Percentiles rank a stretch among this genome's conserved stretches.
phyloP scores from a whole-genome alignment of 2,329 filamentous ascomycete genomes.

The Trichoderma endophyticum region DNA sequence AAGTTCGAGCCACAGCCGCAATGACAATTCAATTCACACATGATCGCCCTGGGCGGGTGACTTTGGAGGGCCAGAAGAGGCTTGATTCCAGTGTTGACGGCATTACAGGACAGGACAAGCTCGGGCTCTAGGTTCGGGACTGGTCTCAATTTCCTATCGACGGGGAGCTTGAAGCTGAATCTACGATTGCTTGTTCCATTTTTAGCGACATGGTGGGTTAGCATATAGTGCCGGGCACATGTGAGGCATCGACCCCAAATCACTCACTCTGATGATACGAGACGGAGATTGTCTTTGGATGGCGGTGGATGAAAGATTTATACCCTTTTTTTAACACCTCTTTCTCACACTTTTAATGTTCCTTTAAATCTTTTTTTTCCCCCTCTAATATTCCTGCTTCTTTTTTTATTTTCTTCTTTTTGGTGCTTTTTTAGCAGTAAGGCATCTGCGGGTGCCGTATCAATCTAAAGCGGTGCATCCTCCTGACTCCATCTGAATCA shows the following conservation, averaged over 20 bases:
- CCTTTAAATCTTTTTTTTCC: not conserved
- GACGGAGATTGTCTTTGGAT: not conserved
- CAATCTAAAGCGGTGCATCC: not conserved
- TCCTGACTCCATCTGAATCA: slow-evolving; percentile 13
- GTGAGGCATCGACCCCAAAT: not conserved
- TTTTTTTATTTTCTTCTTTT: not conserved
- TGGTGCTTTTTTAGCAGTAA: not conserved
- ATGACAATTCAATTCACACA: not conserved
- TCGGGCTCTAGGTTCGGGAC: not conserved
- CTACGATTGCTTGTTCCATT: not conserved
- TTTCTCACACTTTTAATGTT: not conserved
- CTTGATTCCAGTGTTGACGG: not conserved
- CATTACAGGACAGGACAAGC: not conserved
- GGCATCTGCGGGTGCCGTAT: not conserved
- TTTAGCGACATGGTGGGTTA: not conserved
- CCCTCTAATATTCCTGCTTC: not conserved
- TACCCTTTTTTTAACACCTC: not conserved
- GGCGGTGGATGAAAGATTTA: too few species aligned
- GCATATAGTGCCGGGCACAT: not conserved
- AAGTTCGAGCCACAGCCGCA: not conserved
- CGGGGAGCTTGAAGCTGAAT: not conserved
- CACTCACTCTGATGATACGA: not conserved
- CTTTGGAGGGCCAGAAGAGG: not conserved
- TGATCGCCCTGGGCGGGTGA: not conserved
- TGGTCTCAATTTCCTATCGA: not conserved